phyloP scores from a whole-genome alignment of 2,329 filamentous ascomycete genomes.

The Colletotrichum cereale region DNA sequence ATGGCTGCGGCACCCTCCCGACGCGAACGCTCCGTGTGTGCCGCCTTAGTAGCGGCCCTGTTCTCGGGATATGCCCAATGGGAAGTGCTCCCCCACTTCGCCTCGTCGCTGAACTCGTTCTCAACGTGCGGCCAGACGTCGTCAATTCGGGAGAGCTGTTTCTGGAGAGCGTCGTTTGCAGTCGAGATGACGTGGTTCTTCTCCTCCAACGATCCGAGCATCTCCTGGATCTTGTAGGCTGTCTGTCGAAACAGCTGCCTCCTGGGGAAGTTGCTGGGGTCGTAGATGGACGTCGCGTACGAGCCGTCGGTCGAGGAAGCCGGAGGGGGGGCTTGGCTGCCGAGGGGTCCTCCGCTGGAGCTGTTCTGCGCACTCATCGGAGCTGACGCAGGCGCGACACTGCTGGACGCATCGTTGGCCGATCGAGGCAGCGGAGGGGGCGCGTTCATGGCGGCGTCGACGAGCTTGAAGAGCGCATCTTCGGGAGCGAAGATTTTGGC shows the following conservation, averaged over 20 bases:
- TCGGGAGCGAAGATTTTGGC: conserved; percentile 94
- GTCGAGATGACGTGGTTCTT: conserved; percentile 97
- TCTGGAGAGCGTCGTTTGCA: conserved; percentile 88
- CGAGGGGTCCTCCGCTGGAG: conserved; percentile 55
- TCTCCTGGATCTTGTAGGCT: conserved; percentile 81
- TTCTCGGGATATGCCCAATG: conserved; percentile 98
- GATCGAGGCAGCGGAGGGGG: conserved; percentile 61
- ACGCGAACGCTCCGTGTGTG: conserved; percentile 78
- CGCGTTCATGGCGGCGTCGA: conserved; percentile 72
- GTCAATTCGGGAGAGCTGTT: conserved; percentile 86
- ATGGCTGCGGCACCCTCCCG: conserved; percentile 84
- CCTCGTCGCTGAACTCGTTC: conserved; percentile 92
- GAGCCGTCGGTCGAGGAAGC: conserved; percentile 59
- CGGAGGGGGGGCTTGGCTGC: conserved; percentile 50
- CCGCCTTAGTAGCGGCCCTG: conserved; percentile 71
- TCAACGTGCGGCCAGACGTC: conserved; percentile 89
- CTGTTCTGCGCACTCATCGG: conserved; percentile 65
- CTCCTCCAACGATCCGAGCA: conserved; percentile 93
- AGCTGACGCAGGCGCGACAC: conserved; percentile 57
- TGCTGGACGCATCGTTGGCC: conserved; percentile 59
- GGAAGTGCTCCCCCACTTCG: conserved; percentile 88
- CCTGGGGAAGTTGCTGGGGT: conserved; percentile 71
- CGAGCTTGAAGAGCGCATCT: conserved; percentile 81
- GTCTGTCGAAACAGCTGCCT: conserved; percentile 84
- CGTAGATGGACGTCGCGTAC: conserved; percentile 60